A percentile compares a stretch with the other conserved stretches of the same genome.
phyloP scores from a whole-genome alignment of 805 yeast species.

The Saturnispora serradocipensis region DNA sequence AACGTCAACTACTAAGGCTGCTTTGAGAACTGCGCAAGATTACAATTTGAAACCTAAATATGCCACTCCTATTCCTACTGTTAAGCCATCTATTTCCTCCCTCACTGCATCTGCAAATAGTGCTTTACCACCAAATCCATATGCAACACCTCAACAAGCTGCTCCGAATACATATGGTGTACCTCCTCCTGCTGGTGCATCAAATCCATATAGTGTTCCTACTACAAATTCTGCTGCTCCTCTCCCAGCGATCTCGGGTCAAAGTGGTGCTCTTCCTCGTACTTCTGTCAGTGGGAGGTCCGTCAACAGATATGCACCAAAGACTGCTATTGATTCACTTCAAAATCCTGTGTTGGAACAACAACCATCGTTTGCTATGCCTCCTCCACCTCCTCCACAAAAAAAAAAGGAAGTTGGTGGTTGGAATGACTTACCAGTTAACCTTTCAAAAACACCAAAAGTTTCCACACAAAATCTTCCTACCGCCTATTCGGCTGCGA shows the following conservation, averaged over 20 bases:
- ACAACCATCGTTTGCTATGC: constrained; percentile 9
- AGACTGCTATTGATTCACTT: constrained; percentile 27
- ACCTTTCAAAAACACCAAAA: constrained; percentile 19
- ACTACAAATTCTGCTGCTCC: constrained; percentile 27
- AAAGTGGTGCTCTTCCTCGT: background rate
- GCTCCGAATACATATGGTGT: background rate
- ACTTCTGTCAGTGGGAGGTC: constrained; percentile 15
- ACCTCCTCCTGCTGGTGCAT: constrained; percentile 7
- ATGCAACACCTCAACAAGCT: constrained; percentile 8
- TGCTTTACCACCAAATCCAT: constrained; percentile 13
- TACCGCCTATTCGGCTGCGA: constrained; percentile 14
- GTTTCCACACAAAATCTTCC: constrained; percentile 17
- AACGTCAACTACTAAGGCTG: constrained; percentile 7
- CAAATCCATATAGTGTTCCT: background rate
- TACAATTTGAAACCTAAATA: background rate
- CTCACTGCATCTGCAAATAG: constrained; percentile 3
- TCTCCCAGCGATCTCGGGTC: background rate
- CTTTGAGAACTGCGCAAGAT: constrained; percentile 7
- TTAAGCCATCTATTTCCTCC: constrained; percentile 4
- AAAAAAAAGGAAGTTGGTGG: constrained; percentile 48
- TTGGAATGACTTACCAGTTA: constrained; percentile 62
- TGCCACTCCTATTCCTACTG: constrained; percentile 2
- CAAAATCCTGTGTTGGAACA: constrained; percentile 13
- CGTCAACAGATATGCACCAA: constrained; percentile 29
- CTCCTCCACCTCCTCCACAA: constrained; percentile 24